Conservation (phyloP, 768 basidiomycete genomes). For the Lactarius vividus region DNA sequence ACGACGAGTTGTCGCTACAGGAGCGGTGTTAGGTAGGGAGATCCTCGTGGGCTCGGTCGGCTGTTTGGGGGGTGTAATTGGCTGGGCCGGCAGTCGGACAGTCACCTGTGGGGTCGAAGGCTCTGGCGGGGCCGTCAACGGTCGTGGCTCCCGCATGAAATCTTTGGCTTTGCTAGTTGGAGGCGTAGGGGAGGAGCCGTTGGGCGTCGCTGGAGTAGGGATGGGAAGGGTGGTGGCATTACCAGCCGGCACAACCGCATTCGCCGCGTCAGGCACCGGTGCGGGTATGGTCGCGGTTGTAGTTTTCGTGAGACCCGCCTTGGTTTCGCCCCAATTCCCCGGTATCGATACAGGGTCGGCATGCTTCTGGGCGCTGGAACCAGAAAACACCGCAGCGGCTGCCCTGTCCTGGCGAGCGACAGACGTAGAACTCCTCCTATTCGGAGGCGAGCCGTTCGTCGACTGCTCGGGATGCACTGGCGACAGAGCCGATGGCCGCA, state of each 20-base stretch:
- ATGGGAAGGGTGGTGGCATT: not conserved
- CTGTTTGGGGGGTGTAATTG: not conserved
- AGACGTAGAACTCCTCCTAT: not conserved
- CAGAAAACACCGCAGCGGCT: not conserved
- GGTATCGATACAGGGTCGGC: not conserved
- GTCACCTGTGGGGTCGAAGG: not conserved
- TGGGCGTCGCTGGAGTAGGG: too few relatives aligned
- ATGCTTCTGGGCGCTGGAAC: not conserved
- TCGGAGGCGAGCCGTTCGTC: not conserved
- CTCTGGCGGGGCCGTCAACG: not conserved
- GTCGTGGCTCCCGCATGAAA: not conserved
- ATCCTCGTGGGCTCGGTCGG: not conserved
- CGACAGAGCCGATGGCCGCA: not conserved
- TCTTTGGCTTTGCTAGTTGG: constrained; percentile 1
- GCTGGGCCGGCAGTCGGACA: not conserved
- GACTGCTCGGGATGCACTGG: not conserved
- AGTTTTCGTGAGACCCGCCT: not conserved
- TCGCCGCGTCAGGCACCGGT: not conserved
- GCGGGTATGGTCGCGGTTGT: not conserved
- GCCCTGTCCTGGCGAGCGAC: not conserved
- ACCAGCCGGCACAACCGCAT: not conserved
- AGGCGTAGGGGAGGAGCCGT: not conserved
- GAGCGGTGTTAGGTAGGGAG: not conserved
- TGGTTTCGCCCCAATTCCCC: not conserved
- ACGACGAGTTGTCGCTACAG: not conserved